Conservation (phyloP, 306 rosid genomes). For the Ormosia emarginata region DNA sequence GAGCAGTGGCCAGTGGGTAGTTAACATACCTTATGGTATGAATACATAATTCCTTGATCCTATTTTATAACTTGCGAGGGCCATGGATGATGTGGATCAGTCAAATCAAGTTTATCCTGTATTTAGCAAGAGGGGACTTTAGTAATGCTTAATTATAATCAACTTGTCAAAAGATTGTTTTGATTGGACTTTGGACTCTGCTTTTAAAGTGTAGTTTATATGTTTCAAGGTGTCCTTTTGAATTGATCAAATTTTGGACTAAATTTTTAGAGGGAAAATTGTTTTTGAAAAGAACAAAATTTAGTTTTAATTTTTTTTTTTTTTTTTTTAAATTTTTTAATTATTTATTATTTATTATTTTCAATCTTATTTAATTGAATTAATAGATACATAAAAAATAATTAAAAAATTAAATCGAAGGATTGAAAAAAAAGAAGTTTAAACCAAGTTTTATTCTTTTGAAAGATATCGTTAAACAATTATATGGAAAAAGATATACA, state of each 20-base stretch:
- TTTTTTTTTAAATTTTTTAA: no score
- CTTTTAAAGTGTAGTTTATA: neutral
- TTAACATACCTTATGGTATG: neutral
- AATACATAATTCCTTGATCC: no score
- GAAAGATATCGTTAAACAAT: neutral
- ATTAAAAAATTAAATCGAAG: no score
- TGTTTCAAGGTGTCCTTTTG: neutral
- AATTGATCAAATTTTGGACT: conserved; percentile 9
- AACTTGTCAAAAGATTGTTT: neutral
- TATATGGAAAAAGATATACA: neutral
- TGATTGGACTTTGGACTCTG: neutral
- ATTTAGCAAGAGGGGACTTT: neutral
- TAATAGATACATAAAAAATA: no score
- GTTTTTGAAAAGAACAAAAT: no score
- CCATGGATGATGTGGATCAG: neutral
- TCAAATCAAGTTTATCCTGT: neutral
- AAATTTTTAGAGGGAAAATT: neutral
- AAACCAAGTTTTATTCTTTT: no score
- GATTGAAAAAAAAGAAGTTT: no score
- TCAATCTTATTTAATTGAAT: no score
- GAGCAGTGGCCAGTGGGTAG: neutral
- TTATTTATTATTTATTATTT: no score
- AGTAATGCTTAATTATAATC: neutral
- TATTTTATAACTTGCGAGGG: no score
- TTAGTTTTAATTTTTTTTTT: no score